Percentiles rank a stretch among this genome's conserved stretches.
Conservation (phyloP, 257 asterid species). For the Nicotiana benthamiana region DNA sequence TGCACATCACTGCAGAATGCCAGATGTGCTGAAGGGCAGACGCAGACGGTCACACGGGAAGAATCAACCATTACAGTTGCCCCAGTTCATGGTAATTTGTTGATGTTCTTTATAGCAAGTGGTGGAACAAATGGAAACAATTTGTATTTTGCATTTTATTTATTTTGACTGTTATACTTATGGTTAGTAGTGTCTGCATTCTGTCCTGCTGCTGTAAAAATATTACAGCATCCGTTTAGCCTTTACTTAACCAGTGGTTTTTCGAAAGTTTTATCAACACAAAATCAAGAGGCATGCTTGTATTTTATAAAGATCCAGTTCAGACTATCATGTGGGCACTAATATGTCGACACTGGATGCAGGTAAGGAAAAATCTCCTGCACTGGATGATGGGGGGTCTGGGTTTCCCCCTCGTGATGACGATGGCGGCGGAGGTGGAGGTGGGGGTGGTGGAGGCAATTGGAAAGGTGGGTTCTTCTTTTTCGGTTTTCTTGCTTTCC, state of each 20-base stretch:
- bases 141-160: background rate
- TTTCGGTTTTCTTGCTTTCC: conserved; percentile 66
- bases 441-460: conserved; percentile 77
- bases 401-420: conserved; percentile 91
- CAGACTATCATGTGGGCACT: background rate
- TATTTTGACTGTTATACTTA: background rate
- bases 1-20: conserved; percentile 44
- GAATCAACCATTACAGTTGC: conserved; percentile 88
- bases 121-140: background rate
- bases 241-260: background rate
- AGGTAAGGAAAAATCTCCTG: conserved; percentile 87
- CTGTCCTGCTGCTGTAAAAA: background rate
- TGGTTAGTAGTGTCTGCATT: background rate
- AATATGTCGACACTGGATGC: conserved; percentile 9
- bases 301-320: background rate
- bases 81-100: conserved; percentile 59
- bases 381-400: conserved; percentile 82
- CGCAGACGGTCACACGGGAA: conserved; percentile 79
- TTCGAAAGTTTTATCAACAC: background rate
- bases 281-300: background rate
- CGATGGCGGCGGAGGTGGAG: conserved; percentile 79
- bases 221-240: background rate
- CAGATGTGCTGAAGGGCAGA: conserved; percentile 71
- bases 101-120: background rate
- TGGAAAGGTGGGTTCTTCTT: conserved; percentile 90